These are phyloP conservation scores for Komagataella pseudopastoris DNA, from an alignment of 805 yeast genomes.

Conservation along the genomic window DNA sequence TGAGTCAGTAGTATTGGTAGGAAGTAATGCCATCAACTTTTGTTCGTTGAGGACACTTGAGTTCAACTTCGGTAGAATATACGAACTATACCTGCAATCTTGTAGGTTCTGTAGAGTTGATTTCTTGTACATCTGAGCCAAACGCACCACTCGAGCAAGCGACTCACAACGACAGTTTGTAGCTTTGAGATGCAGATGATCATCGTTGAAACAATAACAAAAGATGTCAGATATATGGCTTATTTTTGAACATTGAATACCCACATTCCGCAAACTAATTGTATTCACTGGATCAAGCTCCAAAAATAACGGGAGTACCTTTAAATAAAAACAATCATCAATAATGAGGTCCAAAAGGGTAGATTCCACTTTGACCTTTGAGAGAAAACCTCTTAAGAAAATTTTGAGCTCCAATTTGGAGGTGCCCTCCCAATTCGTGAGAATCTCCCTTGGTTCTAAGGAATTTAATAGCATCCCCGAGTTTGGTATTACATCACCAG, in stretches of 20 bases:
- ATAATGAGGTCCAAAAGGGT: slow-evolving; percentile 14
- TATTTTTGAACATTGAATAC: slow-evolving; percentile 72
- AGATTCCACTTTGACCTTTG: slow-evolving; percentile 8
- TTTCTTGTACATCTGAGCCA: slow-evolving; percentile 23
- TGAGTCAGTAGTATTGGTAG: neutral
- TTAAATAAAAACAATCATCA: slow-evolving; percentile 28
- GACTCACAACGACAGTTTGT: slow-evolving; percentile 22
- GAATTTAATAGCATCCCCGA: slow-evolving; percentile 41
- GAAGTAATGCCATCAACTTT: neutral
- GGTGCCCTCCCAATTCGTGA: slow-evolving; percentile 30
- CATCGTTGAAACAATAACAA: slow-evolving; percentile 50
- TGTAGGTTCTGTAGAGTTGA: slow-evolving; percentile 6
- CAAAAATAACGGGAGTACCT: slow-evolving; percentile 37
- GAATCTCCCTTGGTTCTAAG: slow-evolving; percentile 37
- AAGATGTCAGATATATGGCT: slow-evolving; percentile 64
- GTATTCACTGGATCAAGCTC: slow-evolving; percentile 60
- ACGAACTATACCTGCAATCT: neutral
- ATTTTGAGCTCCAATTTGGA: slow-evolving; percentile 12
- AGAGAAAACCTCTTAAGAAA: slow-evolving; percentile 6
- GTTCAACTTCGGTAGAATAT: neutral
- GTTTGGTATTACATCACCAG: slow-evolving; percentile 18
- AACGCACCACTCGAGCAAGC: slow-evolving; percentile 24
- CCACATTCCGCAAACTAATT: slow-evolving; percentile 70
- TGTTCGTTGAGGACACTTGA: neutral
- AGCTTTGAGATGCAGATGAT: slow-evolving; percentile 10